phyloP scores from a whole-genome alignment of 805 yeast species.

The Zygotorulaspora sp. region DNA sequence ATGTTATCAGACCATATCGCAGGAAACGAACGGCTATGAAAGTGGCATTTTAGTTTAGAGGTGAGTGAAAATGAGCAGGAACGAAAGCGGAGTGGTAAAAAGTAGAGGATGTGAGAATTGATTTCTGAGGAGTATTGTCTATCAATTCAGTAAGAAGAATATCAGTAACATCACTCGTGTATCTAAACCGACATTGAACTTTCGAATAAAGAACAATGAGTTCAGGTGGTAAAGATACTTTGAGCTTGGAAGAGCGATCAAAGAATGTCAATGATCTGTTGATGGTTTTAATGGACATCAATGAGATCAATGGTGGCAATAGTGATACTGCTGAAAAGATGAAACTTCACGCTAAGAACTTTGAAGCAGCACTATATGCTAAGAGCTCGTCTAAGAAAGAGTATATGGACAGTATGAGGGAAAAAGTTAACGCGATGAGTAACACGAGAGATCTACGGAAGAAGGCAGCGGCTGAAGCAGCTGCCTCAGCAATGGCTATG shows the following conservation, averaged over 20 bases:
- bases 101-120: no score
- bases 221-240: slow-evolving; percentile 21
- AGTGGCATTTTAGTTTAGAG: no score
- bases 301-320: slow-evolving; percentile 35
- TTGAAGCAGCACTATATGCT: slow-evolving; percentile 60
- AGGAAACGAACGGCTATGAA: no score
- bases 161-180: no score
- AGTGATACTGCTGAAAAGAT: slow-evolving; percentile 40
- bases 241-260: slow-evolving; percentile 31
- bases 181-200: no score
- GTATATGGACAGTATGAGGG: slow-evolving; percentile 48
- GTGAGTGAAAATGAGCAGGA: no score
- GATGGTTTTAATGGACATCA: slow-evolving; percentile 34
- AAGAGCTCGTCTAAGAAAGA: slow-evolving; percentile 55
- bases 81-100: no score
- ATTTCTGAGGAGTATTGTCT: neutral
- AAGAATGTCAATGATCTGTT: slow-evolving; percentile 33
- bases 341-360: slow-evolving; percentile 60
- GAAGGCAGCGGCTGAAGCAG: slow-evolving; percentile 20
- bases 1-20: no score
- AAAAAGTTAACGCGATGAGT: slow-evolving; percentile 41
- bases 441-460: slow-evolving; percentile 31
- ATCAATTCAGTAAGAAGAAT: neutral
- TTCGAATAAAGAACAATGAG: slow-evolving; percentile 5
- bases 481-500: slow-evolving; percentile 23